These are phyloP conservation scores for Colletotrichum horii DNA, from an alignment of 2,329 filamentous ascomycete genomes.

Conservation along the genomic window DNA sequence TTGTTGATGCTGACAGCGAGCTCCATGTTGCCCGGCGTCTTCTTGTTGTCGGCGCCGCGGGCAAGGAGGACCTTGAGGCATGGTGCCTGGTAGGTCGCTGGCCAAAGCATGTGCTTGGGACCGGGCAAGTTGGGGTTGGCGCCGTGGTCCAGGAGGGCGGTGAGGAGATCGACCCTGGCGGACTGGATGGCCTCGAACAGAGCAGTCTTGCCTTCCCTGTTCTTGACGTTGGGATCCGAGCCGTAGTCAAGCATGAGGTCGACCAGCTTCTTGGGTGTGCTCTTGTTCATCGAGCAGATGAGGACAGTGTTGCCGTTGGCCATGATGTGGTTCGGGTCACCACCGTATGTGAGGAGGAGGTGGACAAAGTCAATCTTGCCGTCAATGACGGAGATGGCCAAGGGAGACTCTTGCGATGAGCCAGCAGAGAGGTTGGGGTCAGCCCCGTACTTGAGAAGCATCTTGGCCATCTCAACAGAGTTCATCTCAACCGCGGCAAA, in stretches of 20 bases:
- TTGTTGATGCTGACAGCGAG: constrained; percentile 68
- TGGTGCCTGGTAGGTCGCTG: constrained; percentile 61
- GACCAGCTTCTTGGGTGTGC: constrained; percentile 57
- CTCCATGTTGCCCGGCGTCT: constrained; percentile 68
- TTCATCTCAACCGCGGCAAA: constrained; percentile 55
- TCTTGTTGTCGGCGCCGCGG: constrained; percentile 64
- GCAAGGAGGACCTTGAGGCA: constrained; percentile 64
- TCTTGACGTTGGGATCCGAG: constrained; percentile 63
- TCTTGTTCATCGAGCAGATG: constrained; percentile 64
- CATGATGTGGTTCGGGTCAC: constrained; percentile 58
- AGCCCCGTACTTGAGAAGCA: constrained; percentile 69
- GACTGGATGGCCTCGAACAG: constrained; percentile 66
- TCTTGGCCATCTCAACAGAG: constrained; percentile 60
- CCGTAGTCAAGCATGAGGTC: constrained; percentile 67
- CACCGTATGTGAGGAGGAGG: constrained; percentile 66
- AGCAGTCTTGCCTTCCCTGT: constrained; percentile 65
- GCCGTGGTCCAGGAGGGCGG: constrained; percentile 54
- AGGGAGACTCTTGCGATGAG: constrained; percentile 57
- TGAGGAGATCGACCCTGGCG: constrained; percentile 62
- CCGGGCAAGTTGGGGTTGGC: constrained; percentile 73
- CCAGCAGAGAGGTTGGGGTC: constrained; percentile 59
- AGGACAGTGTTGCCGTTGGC: constrained; percentile 65
- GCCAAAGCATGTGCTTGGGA: constrained; percentile 73
- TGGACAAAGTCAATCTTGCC: constrained; percentile 63
- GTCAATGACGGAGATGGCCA: constrained; percentile 54